Conservation (phyloP, 306 rosid species). For the Cucurbita pepo region DNA sequence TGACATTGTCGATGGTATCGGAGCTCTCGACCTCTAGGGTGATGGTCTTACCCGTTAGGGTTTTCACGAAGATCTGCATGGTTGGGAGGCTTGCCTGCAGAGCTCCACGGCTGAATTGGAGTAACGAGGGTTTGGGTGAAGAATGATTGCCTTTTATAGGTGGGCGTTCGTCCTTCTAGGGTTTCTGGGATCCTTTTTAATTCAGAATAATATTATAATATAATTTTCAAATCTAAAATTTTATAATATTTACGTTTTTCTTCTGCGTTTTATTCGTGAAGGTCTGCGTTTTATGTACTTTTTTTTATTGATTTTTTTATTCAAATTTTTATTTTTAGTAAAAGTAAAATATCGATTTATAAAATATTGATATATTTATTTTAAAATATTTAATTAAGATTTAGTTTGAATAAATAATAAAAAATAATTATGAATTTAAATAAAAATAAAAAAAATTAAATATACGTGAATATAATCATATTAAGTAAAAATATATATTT, state of each 20-base stretch:
- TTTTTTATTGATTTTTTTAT: too few relatives aligned
- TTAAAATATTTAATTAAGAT: too few relatives aligned
- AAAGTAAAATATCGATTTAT: too few relatives aligned
- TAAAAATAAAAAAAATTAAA: too few relatives aligned
- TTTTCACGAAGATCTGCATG: constrained; percentile 95
- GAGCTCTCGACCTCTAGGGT: constrained; percentile 91
- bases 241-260: background rate
- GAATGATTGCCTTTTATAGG: background rate
- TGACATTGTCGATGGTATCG: constrained; percentile 83
- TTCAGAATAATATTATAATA: background rate
- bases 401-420: too few relatives aligned
- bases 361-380: too few relatives aligned
- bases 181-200: background rate
- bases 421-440: too few relatives aligned
- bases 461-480: too few relatives aligned
- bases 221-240: background rate
- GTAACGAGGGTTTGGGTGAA: background rate
- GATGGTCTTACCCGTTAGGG: constrained; percentile 88
- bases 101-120: background rate
- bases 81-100: constrained; percentile 1
- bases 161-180: background rate
- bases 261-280: background rate
- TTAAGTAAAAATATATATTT: too few relatives aligned
- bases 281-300: too few relatives aligned
- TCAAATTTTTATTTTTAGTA: too few relatives aligned